Evolutionary conservation across 352 stramenopile genomes (phyloP), one percentile per base, ranked within the genome.

Genomic region (Pythium aristosporum): DNA sequence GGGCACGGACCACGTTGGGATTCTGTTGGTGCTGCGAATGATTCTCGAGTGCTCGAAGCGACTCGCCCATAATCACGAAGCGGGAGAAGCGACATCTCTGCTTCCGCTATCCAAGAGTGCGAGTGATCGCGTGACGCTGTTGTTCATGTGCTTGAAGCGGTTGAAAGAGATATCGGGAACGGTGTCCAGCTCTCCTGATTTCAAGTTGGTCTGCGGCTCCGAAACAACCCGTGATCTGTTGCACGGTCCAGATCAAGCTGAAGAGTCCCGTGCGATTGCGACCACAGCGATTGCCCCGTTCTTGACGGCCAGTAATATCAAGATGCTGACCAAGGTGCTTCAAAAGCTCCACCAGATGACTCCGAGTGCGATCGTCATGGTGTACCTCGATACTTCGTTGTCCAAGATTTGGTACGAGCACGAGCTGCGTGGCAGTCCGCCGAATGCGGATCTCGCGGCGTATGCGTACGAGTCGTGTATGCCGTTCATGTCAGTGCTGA

Each of bases 71-170:
- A 63, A 47, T 20, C 16, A 41, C 5, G 70, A 69, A 50, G 53
- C n/a, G 0, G 21, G 37, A 54, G 9, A 57, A 41, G 30, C 6
- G 12, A 11, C 2, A 16, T 20, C 39, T 16, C 34, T 20, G 11
- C 84, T 91, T 23, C 80, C 82, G 12, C 39, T 93, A 18, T 51
- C 73, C 0, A 89, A 92, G 46, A 52, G 63, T 15, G 75, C 73
- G 12, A 78, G 49, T 15, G 79, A 91, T 56, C 80, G 81, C 25
- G 67, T 87, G 16, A 86, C 80, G 5, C 62, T 93, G 6, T 49
- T 93, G 20, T 91, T 93, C 53, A 81, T 91, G 82, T 93, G 85
- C 36, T 55, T 91, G 30, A 93, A 93, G 57, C 84, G 85, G 2
- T 52, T 91, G 3, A 91, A 87, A 57, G 80, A 91, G 5, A 64